These are phyloP conservation scores for Aspergillus sojae DNA, from an alignment of 2,329 filamentous ascomycete genomes.

Conservation along the genomic window DNA sequence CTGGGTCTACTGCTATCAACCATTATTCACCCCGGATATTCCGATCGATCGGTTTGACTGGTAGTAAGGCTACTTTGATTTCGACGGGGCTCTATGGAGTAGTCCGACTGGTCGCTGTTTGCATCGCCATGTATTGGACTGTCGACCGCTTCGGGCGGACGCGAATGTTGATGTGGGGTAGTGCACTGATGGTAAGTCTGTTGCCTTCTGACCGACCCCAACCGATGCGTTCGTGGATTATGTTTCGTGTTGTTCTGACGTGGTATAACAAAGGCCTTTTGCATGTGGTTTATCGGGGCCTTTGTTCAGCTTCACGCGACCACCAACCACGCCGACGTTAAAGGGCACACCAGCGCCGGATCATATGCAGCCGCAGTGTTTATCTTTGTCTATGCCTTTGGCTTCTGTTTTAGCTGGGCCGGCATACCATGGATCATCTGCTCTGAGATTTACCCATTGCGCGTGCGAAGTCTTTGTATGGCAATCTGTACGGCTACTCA, in stretches of 20 bases:
- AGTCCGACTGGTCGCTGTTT: constrained; percentile 65
- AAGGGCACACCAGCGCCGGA: not conserved
- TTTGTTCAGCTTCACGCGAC: constrained; percentile 1
- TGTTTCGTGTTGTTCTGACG: not conserved
- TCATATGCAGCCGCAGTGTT: constrained; percentile 35
- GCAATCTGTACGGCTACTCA: constrained; percentile 68
- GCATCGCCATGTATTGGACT: constrained; percentile 50
- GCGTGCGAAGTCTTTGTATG: constrained; percentile 67
- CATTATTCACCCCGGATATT: constrained; percentile 60
- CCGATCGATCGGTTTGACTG: constrained; percentile 56
- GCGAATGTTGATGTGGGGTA: constrained; percentile 59
- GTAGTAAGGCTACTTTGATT: constrained; percentile 63
- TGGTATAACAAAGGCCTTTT: not conserved
- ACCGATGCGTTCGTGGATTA: not conserved
- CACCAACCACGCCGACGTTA: not conserved
- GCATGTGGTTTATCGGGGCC: constrained; percentile 66
- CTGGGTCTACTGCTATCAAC: constrained; percentile 59
- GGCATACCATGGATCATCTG: constrained; percentile 72
- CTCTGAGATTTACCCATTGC: constrained; percentile 67
- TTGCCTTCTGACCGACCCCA: not conserved
- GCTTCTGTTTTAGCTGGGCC: constrained; percentile 55
- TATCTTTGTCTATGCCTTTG: constrained; percentile 70
- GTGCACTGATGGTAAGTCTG: not conserved
- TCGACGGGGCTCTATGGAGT: constrained; percentile 53
- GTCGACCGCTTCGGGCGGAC: constrained; percentile 37